Conservation (phyloP, 2,329 filamentous ascomycete species). For the Ilyonectria mors-panacis region DNA sequence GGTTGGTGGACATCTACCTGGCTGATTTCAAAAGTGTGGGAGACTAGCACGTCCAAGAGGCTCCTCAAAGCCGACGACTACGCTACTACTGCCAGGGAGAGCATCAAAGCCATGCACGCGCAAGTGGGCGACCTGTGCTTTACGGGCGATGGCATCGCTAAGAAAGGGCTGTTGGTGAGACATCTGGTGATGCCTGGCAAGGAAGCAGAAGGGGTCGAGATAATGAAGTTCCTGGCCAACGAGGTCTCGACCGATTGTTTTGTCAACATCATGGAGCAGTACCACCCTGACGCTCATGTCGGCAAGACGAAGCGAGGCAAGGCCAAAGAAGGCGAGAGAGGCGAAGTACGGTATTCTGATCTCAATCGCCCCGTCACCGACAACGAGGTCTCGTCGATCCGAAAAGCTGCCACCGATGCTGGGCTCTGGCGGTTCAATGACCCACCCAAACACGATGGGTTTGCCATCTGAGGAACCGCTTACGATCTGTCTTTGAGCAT, state of each 20-base stretch:
- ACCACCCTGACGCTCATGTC: constrained; percentile 84
- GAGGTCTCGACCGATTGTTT: constrained; percentile 83
- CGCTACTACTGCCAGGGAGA: constrained; percentile 79
- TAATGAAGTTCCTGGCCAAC: constrained; percentile 82
- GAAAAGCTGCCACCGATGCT: constrained; percentile 76
- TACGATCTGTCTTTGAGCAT: neutral
- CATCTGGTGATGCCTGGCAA: constrained; percentile 90
- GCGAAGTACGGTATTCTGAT: constrained; percentile 77
- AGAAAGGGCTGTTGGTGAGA: constrained; percentile 80
- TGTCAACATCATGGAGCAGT: constrained; percentile 92
- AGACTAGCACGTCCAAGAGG: constrained; percentile 73
- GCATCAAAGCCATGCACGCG: constrained; percentile 83
- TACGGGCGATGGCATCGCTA: constrained; percentile 84
- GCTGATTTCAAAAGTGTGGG: constrained; percentile 93
- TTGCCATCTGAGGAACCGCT: constrained; percentile 59
- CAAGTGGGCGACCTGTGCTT: constrained; percentile 90
- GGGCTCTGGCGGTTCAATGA: constrained; percentile 88
- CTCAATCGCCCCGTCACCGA: constrained; percentile 74
- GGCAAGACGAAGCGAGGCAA: constrained; percentile 71
- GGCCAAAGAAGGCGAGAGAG: constrained; percentile 45
- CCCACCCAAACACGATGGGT: constrained; percentile 66
- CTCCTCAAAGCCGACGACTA: constrained; percentile 87
- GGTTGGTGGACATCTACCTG: constrained; percentile 88
- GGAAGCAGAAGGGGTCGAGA: constrained; percentile 79
- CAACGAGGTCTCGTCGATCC: constrained; percentile 74